Base-by-base conservation (phyloP, 1,284 basidiomycete species). In the Ceratobasidium sp. region DNA sequence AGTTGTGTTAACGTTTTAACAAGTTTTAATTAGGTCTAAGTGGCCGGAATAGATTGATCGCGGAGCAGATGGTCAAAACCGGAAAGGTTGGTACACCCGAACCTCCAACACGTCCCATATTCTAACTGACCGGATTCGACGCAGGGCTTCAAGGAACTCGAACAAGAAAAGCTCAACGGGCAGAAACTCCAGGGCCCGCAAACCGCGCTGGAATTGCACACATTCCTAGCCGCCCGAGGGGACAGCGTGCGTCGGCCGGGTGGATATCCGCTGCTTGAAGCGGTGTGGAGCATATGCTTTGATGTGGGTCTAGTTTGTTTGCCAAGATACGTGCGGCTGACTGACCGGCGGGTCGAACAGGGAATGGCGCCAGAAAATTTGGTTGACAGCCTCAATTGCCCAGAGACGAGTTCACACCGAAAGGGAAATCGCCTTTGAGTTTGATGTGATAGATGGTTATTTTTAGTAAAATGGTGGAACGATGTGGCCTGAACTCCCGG, bases 181-280 rank as follows among this genome's bases (percentile, higher is more conserved):
- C 87, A 88, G 79, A 87, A 86, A 80, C 81, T 87, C 13, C 86
- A 87, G 78, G 86, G 85, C n/a, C 84, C 85, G 22, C 82, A 84
- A 72, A 87, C 85, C 24, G 81, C 83, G 22, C 80, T 84, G 74
- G 86, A 86, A 78, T 82, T 87, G 63, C 81, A 86, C 80, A 81
- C 83, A 75, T 87, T 88, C 81, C 81, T 89, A 51, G 79, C 81
- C 68, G 84, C 85, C 1, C 80, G 85, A 31, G 82, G 82, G 29
- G 74, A 71, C 29, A 71, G 49, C 22, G 61, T 64, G 62, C 80
- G 80, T 78, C 77, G 82, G 68, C 79, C 76, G 11, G 65, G 66
- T 1, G 74, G 62, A 34, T 88, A 87, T 80, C 87, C 88, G 19
- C 81, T 89, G 34, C 88, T 89, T 79, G 82, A 83, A 76, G 84